phyloP scores from a whole-genome alignment of 371 early-diverging fungal species.

The Mucor lusitanicus region DNA sequence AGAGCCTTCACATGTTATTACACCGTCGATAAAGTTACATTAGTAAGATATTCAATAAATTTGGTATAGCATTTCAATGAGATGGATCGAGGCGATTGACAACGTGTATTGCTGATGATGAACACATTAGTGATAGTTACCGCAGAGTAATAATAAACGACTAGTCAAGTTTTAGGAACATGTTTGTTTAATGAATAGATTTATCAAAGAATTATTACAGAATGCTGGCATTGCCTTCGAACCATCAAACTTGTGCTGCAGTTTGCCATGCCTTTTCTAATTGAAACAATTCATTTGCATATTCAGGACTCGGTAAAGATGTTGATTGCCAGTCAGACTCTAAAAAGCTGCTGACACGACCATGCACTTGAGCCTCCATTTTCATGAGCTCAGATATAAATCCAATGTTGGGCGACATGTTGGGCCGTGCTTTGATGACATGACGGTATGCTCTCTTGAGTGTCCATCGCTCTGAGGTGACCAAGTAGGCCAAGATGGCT shows the following conservation, averaged over 20 bases:
- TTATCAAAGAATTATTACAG: not conserved
- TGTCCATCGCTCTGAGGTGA: conserved; percentile 66
- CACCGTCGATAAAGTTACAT: no score
- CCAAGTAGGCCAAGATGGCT: conserved; percentile 76
- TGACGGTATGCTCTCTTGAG: conserved; percentile 73
- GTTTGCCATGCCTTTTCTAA: conserved; percentile 36
- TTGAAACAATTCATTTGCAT: conserved; percentile 32
- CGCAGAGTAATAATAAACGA: no score
- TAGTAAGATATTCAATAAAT: no score
- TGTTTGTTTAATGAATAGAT: no score
- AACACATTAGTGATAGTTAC: no score
- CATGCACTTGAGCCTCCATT: conserved; percentile 67
- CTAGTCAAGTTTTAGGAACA: no score
- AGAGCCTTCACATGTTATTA: no score
- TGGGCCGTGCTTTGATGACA: conserved; percentile 66
- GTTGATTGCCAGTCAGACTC: conserved; percentile 35
- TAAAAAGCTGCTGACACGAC: conserved; percentile 48
- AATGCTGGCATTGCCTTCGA: not conserved
- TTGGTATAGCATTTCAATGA: no score
- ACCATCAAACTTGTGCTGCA: not conserved
- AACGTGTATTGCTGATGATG: no score
- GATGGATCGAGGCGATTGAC: no score
- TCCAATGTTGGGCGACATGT: conserved; percentile 85
- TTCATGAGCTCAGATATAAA: conserved; percentile 78
- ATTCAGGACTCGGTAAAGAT: conserved; percentile 41